These are phyloP conservation scores for Rhizopogon vesiculosus DNA, from an alignment of 768 basidiomycete genomes.

Conservation along the genomic window DNA sequence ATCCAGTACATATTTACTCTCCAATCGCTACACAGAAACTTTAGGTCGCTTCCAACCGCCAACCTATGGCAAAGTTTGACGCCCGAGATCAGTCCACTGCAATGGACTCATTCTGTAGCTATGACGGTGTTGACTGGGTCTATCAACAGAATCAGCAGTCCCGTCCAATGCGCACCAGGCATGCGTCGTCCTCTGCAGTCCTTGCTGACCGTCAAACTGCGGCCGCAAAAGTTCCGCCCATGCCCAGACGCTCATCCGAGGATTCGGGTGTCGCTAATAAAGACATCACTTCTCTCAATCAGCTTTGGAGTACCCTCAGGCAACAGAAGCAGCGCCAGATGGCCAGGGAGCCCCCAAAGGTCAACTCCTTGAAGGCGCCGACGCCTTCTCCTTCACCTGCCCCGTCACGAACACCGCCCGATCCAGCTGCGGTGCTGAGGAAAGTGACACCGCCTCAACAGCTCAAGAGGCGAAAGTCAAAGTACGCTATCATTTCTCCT, in stretches of 20 bases:
- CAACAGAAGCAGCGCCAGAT: constrained; percentile 62
- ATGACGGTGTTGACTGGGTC: constrained; percentile 25
- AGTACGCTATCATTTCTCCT: constrained; percentile 40
- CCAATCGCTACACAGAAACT: constrained; percentile 11
- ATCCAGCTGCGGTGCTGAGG: constrained; percentile 17
- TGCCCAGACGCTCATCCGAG: constrained; percentile 9
- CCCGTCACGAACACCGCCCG: constrained; percentile 18
- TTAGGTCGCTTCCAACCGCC: constrained; percentile 15
- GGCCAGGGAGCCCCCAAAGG: constrained; percentile 65
- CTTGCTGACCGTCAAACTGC: constrained; percentile 8
- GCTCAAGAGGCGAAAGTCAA: constrained; percentile 57
- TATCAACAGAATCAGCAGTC: constrained; percentile 9
- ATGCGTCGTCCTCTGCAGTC: constrained; percentile 13
- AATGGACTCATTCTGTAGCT: constrained; percentile 29
- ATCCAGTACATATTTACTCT: constrained; percentile 11
- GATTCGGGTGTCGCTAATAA: constrained; percentile 13
- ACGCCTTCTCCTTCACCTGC: constrained; percentile 6
- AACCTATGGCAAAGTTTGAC: constrained; percentile 18
- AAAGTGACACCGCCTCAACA: constrained; percentile 31
- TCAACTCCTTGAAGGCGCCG: constrained; percentile 54
- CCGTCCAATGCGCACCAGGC: constrained; percentile 17
- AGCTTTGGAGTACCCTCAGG: constrained; percentile 64
- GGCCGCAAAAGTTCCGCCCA: constrained; percentile 17
- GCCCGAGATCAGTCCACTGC: constrained; percentile 18
- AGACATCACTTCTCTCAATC: constrained; percentile 38